Percentiles rank a stretch among this genome's conserved stretches.
Evolutionary conservation across 257 asterid species (phyloP).

Genomic region (Rhazya stricta): DNA sequence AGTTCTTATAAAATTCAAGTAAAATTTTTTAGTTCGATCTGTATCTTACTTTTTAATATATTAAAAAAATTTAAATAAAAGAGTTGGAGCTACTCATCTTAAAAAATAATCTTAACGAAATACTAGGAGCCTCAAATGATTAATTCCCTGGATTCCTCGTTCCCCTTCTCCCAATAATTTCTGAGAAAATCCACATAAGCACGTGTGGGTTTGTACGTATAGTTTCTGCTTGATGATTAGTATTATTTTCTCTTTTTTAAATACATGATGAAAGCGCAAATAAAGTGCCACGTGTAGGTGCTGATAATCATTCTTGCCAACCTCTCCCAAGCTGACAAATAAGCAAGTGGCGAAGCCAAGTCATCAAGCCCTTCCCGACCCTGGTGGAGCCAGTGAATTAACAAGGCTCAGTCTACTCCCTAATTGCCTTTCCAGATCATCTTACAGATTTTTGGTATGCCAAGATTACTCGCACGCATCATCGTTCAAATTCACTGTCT

Average conservation of each 20-base stretch:
- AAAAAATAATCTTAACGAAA: too few relatives aligned
- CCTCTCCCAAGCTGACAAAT: slow-evolving; percentile 7
- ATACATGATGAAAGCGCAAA: background rate
- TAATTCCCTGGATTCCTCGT: too few relatives aligned
- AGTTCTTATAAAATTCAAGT: too few relatives aligned
- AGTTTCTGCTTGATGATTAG: background rate
- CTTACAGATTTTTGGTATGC: background rate
- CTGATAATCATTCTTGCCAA: slow-evolving; percentile 10
- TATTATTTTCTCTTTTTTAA: too few relatives aligned
- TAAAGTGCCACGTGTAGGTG: slow-evolving; percentile 2
- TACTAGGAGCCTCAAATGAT: too few relatives aligned
- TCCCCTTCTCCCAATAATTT: background rate
- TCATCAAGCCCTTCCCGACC: background rate
- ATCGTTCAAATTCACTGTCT: too few relatives aligned
- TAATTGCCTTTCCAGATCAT: background rate
- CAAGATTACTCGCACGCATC: too few relatives aligned
- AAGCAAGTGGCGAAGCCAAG: background rate
- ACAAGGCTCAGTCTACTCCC: background rate
- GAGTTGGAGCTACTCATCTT: too few relatives aligned
- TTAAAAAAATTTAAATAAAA: too few relatives aligned
- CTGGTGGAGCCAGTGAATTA: background rate
- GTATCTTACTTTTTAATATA: too few relatives aligned
- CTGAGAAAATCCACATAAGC: background rate
- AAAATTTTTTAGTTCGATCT: too few relatives aligned
- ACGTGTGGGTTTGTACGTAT: background rate